A percentile compares a stretch with the other conserved stretches of the same genome.
These are phyloP conservation scores for Globisporangium echinulatum DNA, from an alignment of 352 stramenopile species.

Conservation along the genomic window DNA sequence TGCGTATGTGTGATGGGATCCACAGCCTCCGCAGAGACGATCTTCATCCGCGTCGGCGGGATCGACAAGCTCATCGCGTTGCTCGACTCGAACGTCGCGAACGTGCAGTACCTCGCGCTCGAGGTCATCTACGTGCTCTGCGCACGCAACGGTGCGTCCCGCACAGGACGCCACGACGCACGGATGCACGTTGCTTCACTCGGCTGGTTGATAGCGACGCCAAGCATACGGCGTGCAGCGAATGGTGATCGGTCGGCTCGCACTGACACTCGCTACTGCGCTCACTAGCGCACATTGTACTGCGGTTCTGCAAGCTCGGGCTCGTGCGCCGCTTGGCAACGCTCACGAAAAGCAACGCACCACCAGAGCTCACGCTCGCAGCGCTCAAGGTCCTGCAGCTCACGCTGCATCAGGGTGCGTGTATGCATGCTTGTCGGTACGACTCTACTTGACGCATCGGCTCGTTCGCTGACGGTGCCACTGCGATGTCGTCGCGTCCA, in stretches of 20 bases:
- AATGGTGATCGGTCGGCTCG: background rate
- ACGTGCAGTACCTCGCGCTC: constrained; percentile 31
- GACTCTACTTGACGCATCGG: too few species aligned
- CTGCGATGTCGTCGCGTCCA: too few species aligned
- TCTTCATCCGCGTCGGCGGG: constrained; percentile 43
- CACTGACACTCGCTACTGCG: background rate
- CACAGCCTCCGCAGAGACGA: constrained; percentile 29
- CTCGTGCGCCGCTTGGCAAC: constrained; percentile 30
- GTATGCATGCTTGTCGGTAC: background rate
- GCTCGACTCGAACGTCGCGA: constrained; percentile 24
- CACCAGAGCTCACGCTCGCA: constrained; percentile 28
- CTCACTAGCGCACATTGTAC: constrained; percentile 27
- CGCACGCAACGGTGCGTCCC: constrained; percentile 29
- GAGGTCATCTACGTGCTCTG: constrained; percentile 53
- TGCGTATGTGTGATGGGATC: background rate
- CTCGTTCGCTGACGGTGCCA: background rate
- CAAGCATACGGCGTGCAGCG: background rate
- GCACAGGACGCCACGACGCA: too few species aligned
- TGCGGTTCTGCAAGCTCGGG: constrained; percentile 33
- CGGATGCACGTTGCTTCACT: too few species aligned
- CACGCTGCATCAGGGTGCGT: constrained; percentile 38
- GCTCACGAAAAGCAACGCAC: constrained; percentile 23
- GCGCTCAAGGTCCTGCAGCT: constrained; percentile 50
- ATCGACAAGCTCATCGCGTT: constrained; percentile 43
- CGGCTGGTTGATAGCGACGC: background rate